These are phyloP conservation scores for Colletotrichum costaricense DNA, from an alignment of 2,329 filamentous ascomycete species.

Conservation along the genomic window DNA sequence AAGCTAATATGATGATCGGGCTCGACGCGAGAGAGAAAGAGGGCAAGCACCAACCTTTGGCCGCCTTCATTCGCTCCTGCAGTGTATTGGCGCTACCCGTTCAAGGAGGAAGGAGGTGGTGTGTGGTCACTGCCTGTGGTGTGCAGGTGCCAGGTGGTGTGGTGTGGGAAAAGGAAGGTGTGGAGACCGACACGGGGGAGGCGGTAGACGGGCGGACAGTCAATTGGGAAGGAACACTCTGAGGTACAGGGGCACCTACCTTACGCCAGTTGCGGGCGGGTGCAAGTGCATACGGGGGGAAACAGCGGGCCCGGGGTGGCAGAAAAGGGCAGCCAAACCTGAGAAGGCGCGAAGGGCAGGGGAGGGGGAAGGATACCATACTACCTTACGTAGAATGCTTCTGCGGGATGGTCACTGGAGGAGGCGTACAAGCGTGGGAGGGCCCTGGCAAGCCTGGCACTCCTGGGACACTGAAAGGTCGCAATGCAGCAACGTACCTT, in stretches of 20 bases:
- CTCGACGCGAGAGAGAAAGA: conserved; percentile 30
- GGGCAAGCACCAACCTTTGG: conserved; percentile 26
- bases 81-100: conserved; percentile 19
- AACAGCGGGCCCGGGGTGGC: background rate
- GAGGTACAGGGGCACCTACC: background rate
- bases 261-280: background rate
- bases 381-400: background rate
- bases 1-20: conserved; percentile 34
- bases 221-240: background rate
- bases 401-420: background rate
- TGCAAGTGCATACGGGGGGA: background rate
- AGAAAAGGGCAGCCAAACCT: background rate
- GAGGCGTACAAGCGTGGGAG: background rate
- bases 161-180: background rate
- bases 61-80: conserved; percentile 22
- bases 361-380: background rate
- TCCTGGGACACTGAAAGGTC: background rate
- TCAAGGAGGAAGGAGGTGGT: conserved; percentile 17
- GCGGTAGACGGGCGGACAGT: background rate
- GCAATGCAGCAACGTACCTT: background rate
- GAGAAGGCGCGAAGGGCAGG: too few relatives aligned
- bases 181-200: background rate
- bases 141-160: background rate
- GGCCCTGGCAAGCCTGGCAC: background rate
- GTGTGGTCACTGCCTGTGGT: background rate